Base-by-base conservation (phyloP, 1,139 yeast genomes). In the Suhomyces maxii region DNA sequence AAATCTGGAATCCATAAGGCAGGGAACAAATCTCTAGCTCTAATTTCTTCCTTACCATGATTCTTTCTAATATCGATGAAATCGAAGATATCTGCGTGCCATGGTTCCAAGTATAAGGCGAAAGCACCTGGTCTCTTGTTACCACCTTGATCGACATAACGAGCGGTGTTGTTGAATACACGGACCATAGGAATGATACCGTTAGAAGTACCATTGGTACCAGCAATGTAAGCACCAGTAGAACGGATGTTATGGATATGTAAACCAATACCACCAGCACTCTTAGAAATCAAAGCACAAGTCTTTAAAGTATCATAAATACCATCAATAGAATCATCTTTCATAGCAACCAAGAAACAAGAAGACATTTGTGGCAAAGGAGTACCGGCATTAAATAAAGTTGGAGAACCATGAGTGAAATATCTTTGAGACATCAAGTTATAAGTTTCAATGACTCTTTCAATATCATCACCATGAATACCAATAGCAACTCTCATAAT, bases 401-500 rank as follows among this genome's bases (percentile, higher is more conserved):
- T 79, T 3, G 84, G 84, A 6, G 81, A 76, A 2, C 82, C 83
- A 58, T 79, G 83, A 38, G 78, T 77, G 57, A 79, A 77, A 55
- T 69, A 76, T 52, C 72, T 73, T 49, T 64, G 63, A 0, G 83
- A 77, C 83, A 79, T 79, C 51, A 77, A 56, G 41, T 86, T 82
- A 68, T 89, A 89, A 41, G 96, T 84, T 71, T 89, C 95, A 46
- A 86, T 68, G 34, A 84, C 95, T 43, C 78, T 71, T 56, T 79
- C 82, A 50, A 89, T 80, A 62, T 89, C 85, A 42, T 71, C 69
- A 49, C 93, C 93, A 59, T 89, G 96, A 56, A 89, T 88, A 60
- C 96, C 96, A 45, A 89, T 78, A 41, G 96, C 84, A 33, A 89
- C 96, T 67, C 96, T 83, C 93, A 89, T 86, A 53, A 88, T 79